These are phyloP conservation scores for Pyricularia sp. DNA, from an alignment of 2,329 filamentous ascomycete genomes.

Conservation along the genomic window DNA sequence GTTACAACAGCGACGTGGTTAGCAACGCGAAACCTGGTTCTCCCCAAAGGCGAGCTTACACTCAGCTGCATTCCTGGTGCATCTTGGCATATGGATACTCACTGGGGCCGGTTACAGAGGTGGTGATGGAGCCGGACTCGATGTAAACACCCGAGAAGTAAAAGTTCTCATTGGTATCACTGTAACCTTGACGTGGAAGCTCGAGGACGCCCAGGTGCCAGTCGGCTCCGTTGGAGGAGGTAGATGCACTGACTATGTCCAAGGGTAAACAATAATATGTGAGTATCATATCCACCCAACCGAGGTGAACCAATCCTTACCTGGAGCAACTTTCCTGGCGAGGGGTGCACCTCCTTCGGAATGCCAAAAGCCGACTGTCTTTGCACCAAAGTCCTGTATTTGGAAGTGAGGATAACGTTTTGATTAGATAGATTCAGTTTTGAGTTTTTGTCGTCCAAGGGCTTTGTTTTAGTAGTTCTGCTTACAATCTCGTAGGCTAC, in stretches of 20 bases:
- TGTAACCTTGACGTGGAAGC: slow-evolving; percentile 42
- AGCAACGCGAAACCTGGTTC: background rate
- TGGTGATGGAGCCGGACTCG: slow-evolving; percentile 36
- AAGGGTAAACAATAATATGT: background rate
- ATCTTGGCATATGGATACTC: background rate
- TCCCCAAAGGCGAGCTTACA: background rate
- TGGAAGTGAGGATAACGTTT: background rate
- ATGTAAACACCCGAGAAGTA: slow-evolving; percentile 62
- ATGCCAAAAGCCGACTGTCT: slow-evolving; percentile 56
- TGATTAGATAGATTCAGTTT: background rate
- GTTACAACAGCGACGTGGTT: background rate
- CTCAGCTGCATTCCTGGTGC: background rate
- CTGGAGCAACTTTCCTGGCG: slow-evolving; percentile 43
- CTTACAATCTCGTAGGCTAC: slow-evolving; percentile 55
- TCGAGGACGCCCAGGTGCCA: slow-evolving; percentile 62
- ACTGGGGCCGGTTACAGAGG: slow-evolving; percentile 13
- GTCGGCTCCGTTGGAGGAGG: slow-evolving; percentile 54
- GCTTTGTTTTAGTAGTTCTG: background rate
- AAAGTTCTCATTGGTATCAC: slow-evolving; percentile 48
- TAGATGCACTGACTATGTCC: slow-evolving; percentile 36
- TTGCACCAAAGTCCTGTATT: slow-evolving; percentile 41
- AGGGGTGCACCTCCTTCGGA: slow-evolving; percentile 48
- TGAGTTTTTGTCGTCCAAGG: background rate
- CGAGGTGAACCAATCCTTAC: background rate
- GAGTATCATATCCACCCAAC: background rate